A percentile compares a stretch with the other conserved stretches of the same genome.
Conservation (phyloP, 1,284 basidiomycete species). For the Neonothopanus nambi region DNA sequence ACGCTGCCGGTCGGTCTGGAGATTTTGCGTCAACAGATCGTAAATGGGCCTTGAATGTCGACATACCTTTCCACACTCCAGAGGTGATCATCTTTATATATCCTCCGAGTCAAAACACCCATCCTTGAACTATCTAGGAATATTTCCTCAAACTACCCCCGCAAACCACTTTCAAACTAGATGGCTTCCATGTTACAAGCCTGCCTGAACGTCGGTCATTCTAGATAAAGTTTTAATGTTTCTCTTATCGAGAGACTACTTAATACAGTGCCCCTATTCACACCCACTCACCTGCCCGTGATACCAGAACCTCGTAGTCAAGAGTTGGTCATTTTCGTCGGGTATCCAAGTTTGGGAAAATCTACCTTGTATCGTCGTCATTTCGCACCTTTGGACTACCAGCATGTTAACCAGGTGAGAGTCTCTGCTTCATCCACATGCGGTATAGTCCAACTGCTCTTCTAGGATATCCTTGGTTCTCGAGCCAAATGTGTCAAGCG, state of each 20-base stretch:
- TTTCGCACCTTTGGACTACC: conserved; percentile 72
- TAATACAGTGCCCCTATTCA: conserved; percentile 52
- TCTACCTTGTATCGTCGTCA: conserved; percentile 74
- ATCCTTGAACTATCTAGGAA: conserved; percentile 47
- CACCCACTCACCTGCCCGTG: conserved; percentile 65
- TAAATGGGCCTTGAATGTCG: conserved; percentile 82
- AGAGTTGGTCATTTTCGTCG: conserved; percentile 84
- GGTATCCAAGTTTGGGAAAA: conserved; percentile 87
- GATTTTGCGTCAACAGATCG: conserved; percentile 84
- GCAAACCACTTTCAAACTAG: conserved; percentile 44
- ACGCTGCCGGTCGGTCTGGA: conserved; percentile 78
- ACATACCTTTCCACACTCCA: conserved; percentile 70
- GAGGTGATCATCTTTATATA: conserved; percentile 40
- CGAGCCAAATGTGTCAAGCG: conserved; percentile 74
- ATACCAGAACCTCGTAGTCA: conserved; percentile 41
- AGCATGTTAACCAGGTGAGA: conserved; percentile 76
- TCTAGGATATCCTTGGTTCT: conserved; percentile 67
- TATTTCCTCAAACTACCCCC: conserved; percentile 70
- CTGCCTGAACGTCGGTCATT: conserved; percentile 41
- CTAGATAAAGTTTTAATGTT: conserved; percentile 1
- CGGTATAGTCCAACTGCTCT: not conserved
- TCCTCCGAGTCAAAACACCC: not conserved
- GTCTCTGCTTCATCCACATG: not conserved
- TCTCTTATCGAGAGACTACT: conserved; percentile 12
- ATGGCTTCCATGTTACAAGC: conserved; percentile 61